phyloP scores from a whole-genome alignment of 108 stramenopile species.

The Pseudonitzschia pungens region DNA sequence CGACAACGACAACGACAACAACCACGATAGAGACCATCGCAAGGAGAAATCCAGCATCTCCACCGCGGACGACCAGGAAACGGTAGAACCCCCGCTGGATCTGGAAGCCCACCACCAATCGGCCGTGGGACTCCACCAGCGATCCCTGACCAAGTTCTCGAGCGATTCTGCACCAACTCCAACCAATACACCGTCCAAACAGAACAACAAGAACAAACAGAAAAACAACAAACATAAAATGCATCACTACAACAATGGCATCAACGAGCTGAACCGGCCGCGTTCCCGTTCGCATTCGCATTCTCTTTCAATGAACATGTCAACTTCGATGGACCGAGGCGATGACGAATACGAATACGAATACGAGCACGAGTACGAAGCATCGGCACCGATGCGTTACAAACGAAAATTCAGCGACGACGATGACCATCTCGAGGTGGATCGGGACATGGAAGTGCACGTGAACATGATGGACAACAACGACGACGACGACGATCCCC shows the following conservation, averaged over 20 bases:
- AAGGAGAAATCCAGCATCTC: constrained; percentile 28
- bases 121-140: constrained; percentile 37
- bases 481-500: background rate
- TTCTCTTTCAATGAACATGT: too few species aligned
- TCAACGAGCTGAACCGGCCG: too few species aligned
- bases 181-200: background rate
- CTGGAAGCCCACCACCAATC: constrained; percentile 25
- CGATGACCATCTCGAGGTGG: too few species aligned
- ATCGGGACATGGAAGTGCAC: background rate
- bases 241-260: background rate
- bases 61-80: constrained; percentile 30
- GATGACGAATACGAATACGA: too few species aligned
- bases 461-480: background rate
- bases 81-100: constrained; percentile 24
- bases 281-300: too few species aligned
- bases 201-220: background rate
- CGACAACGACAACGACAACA: background rate
- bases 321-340: too few species aligned
- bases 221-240: background rate
- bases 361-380: too few species aligned
- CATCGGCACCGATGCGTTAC: too few species aligned
- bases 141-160: background rate
- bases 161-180: too few species aligned
- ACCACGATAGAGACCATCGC: background rate
- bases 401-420: too few species aligned